Percentiles rank a stretch among this genome's conserved stretches.
Evolutionary conservation across 2,329 filamentous ascomycete species (phyloP).

Genomic region (Sporothrix euskadiensis): DNA sequence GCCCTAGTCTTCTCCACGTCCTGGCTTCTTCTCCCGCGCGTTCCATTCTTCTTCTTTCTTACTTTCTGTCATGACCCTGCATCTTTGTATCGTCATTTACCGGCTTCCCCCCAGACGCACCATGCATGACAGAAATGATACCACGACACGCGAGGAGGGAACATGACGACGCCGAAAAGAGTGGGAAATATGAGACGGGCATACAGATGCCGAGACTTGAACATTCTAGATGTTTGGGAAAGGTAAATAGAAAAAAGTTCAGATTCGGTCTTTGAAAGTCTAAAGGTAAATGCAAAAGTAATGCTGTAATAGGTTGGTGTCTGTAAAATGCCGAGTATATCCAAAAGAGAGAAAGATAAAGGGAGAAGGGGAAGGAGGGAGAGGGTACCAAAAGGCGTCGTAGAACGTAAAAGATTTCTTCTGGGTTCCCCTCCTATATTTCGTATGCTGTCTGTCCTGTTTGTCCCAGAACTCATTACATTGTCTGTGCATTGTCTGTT

Average conservation of each 20-base stretch:
- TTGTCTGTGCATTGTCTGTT: no score
- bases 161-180: background rate
- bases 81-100: background rate
- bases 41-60: background rate
- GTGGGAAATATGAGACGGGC: constrained; percentile 14
- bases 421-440: background rate
- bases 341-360: background rate
- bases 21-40: constrained; percentile 18
- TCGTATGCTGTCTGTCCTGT: constrained; percentile 6
- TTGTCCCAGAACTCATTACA: background rate
- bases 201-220: background rate
- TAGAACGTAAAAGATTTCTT: background rate
- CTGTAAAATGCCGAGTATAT: background rate
- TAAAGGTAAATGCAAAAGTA: background rate
- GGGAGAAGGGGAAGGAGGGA: background rate
- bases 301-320: background rate
- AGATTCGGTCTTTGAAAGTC: constrained; percentile 11
- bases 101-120: constrained; percentile 1
- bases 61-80: constrained; percentile 2
- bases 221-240: background rate
- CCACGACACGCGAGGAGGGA: background rate
- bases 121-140: background rate
- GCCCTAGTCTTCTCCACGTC: background rate
- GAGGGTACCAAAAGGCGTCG: constrained; percentile 13
- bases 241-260: background rate